Base-by-base conservation (phyloP, 495 filamentous ascomycete genomes). In the Lichina pygmaea region DNA sequence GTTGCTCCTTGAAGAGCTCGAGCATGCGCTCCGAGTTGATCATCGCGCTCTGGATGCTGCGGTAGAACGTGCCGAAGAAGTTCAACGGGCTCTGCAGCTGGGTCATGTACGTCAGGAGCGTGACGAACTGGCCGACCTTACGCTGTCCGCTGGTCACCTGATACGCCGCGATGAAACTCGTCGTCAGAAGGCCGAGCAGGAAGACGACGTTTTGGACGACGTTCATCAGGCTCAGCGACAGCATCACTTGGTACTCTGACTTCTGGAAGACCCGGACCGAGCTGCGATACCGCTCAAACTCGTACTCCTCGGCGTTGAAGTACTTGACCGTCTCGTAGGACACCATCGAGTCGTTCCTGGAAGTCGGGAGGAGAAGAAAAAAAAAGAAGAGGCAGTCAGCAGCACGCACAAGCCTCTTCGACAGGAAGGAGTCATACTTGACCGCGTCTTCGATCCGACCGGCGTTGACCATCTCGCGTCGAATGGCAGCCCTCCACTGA, bases 271-370 rank as follows among this genome's bases (percentile, higher is more conserved):
- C 77, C 31, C 66, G 61, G 16, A 97, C 81, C 4, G 86, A 83
- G 3, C 65, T 58, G 13, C 82, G 69, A 53, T 86, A 93, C 8
- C 91, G 75, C 36, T 74, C 70, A 58, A 93, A 94, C 54, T 97
- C 89, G 57, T 86, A 93, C 7, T 73, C 66, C 56, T 97, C 89
- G 3, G 89, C 86, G 54, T 94, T 94, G 68, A 97, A 97, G 55
- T 95, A 95, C 58, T 97, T 95, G 54, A 97, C 89, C 24, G 89
- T 95, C 59, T 97, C 89, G 57, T 95, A 97, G 9, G 85, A 89
- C 34, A 85, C 75, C 70, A 97, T 91, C 0, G 89, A 94, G 55
- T 97, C 91, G 52, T 94, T 94, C 63, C 72, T 76, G 45, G 2
- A 4, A 43, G 16, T 11, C 10, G 42, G 41, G n/a, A 38, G 34